phyloP scores from a whole-genome alignment of 2,329 filamentous ascomycete species.

The Fusarium sp. region DNA sequence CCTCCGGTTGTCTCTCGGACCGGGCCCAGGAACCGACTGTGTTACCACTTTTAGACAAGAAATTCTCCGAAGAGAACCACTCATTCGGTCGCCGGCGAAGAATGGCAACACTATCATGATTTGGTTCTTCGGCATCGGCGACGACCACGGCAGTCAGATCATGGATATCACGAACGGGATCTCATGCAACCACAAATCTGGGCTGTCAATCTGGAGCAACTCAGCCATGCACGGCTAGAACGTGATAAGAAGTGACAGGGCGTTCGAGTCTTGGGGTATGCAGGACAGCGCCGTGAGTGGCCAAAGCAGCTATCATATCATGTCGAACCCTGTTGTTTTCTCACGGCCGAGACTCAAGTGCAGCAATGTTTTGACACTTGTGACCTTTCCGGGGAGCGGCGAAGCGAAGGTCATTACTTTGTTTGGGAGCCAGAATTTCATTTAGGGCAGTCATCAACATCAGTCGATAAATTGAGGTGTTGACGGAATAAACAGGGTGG shows the following conservation, averaged over 20 bases:
- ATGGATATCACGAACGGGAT: slow-evolving; percentile 29
- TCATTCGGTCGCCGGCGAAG: not conserved
- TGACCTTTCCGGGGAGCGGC: slow-evolving; percentile 9
- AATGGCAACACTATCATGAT: not conserved
- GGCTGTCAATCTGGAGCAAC: slow-evolving; percentile 31
- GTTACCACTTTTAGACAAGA: slow-evolving; percentile 5
- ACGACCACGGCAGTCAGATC: slow-evolving; percentile 26
- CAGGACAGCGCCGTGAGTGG: slow-evolving; percentile 35
- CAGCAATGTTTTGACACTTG: slow-evolving; percentile 16
- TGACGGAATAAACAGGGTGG: slow-evolving; percentile 45
- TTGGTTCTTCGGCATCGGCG: slow-evolving; percentile 22
- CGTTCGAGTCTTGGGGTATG: slow-evolving; percentile 25
- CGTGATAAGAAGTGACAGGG: slow-evolving; percentile 26
- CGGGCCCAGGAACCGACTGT: slow-evolving; percentile 2
- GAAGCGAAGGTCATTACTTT: slow-evolving; percentile 19
- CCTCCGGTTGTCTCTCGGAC: not conserved
- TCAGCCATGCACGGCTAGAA: slow-evolving; percentile 20
- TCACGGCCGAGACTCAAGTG: slow-evolving; percentile 19
- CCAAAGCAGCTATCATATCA: slow-evolving; percentile 33
- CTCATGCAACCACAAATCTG: slow-evolving; percentile 37
- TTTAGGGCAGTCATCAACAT: slow-evolving; percentile 26
- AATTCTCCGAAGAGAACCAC: slow-evolving; percentile 13
- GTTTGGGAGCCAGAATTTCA: slow-evolving; percentile 18
- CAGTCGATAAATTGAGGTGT: slow-evolving; percentile 41
- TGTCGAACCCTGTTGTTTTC: slow-evolving; percentile 12